A percentile compares a stretch with the other conserved stretches of the same genome.
Evolutionary conservation across 1,284 basidiomycete species (phyloP).

Genomic region (Ceratobasidium sp.): DNA sequence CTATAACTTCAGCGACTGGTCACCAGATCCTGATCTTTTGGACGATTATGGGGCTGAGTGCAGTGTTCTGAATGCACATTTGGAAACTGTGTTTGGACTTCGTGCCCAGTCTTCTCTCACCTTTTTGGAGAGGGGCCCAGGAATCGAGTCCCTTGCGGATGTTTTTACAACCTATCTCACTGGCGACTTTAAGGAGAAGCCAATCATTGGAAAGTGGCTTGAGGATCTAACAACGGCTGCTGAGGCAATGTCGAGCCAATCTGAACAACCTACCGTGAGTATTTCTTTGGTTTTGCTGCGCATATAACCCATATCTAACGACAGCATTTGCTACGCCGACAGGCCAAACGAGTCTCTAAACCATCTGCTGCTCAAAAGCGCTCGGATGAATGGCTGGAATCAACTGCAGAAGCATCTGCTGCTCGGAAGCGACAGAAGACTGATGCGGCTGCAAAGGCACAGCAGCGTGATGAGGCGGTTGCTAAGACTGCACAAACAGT

Average conservation of each 20-base stretch:
- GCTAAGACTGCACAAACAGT: neutral
- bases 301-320: too few species aligned
- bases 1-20: constrained; percentile 26
- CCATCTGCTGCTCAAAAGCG: neutral
- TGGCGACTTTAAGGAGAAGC: constrained; percentile 22
- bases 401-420: neutral
- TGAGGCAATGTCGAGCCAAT: neutral
- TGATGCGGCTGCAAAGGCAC: neutral
- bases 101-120: neutral
- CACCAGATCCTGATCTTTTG: neutral
- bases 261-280: too few species aligned
- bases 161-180: constrained; percentile 5
- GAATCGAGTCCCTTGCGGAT: constrained; percentile 22
- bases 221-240: constrained; percentile 26
- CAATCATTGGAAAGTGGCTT: constrained; percentile 23
- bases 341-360: neutral
- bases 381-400: neutral
- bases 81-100: constrained; percentile 23
- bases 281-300: too few species aligned
- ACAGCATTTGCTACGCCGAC: too few species aligned
- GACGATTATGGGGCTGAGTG: constrained; percentile 12
- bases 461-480: neutral
- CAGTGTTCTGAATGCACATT: constrained; percentile 20
- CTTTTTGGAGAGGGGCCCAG: neutral
- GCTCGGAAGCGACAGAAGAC: neutral